Percentiles rank a stretch among this genome's conserved stretches.
Conservation (phyloP, 495 filamentous ascomycete species). For the Apiosordaria backusii region DNA sequence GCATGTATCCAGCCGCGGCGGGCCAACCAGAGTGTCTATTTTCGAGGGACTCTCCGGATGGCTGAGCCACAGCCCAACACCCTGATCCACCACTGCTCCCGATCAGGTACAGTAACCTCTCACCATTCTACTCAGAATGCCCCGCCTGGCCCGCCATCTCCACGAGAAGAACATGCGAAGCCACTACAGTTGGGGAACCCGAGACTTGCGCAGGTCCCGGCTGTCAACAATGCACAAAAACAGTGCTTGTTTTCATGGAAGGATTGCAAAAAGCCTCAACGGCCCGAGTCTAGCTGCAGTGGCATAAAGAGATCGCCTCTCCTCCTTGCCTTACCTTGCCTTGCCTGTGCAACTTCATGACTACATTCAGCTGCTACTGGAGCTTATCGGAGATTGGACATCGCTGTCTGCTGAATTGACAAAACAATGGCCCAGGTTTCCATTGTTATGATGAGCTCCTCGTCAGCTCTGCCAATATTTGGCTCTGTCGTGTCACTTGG, state of each 20-base stretch:
- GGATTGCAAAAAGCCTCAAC: neutral
- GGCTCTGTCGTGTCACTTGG: neutral
- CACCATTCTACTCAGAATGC: neutral
- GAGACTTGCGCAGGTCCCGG: neutral
- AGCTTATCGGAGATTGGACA: too few relatives aligned
- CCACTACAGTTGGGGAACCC: too few relatives aligned
- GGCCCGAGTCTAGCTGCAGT: neutral
- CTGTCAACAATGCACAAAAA: neutral
- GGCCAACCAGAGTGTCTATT: slow-evolving; percentile 20
- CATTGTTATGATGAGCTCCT: neutral
- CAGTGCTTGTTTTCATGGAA: neutral
- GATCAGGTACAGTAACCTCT: slow-evolving; percentile 13
- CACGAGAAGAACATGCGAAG: neutral
- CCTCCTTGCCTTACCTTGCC: neutral
- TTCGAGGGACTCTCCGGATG: slow-evolving; percentile 11
- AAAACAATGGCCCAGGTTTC: neutral
- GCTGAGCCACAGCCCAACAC: slow-evolving; percentile 25
- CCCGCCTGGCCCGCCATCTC: neutral
- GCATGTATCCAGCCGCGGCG: slow-evolving; percentile 16
- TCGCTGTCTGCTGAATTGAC: too few relatives aligned
- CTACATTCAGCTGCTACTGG: too few relatives aligned
- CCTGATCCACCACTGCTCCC: slow-evolving; percentile 4
- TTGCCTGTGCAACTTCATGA: neutral
- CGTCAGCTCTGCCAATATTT: neutral
- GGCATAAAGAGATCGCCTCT: neutral